Evolutionary conservation across 2,329 filamentous ascomycete genomes (phyloP).

Genomic region (Microdochium trichocladiopsis): DNA sequence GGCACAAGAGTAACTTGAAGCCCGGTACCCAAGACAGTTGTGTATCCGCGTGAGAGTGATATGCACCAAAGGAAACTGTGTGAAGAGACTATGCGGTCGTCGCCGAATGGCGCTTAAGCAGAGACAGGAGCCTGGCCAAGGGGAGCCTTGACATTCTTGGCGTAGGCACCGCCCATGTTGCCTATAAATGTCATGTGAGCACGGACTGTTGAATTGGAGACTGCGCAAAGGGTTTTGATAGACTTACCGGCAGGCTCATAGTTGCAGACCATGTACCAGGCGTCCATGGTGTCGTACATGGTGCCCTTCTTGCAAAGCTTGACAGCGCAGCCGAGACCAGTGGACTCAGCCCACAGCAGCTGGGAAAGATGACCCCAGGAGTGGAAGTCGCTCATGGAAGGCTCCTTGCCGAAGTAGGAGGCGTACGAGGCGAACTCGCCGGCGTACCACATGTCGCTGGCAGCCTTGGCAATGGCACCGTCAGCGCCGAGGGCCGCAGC

Average conservation of each 20-base stretch:
- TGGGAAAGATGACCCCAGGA: slow-evolving; percentile 71
- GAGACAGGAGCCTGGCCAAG: slow-evolving; percentile 22
- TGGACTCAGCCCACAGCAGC: slow-evolving; percentile 62
- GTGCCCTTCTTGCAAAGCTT: slow-evolving; percentile 44
- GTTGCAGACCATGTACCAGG: slow-evolving; percentile 85
- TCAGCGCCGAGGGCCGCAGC: slow-evolving; percentile 37
- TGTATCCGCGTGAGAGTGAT: neutral
- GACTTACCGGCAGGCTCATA: slow-evolving; percentile 66
- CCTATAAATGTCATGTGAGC: slow-evolving; percentile 23
- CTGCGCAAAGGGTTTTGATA: neutral
- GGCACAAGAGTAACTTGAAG: neutral
- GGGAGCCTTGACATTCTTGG: slow-evolving; percentile 38
- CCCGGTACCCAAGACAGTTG: neutral
- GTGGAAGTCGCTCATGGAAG: slow-evolving; percentile 56
- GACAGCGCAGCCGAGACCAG: slow-evolving; percentile 55
- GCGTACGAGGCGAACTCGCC: slow-evolving; percentile 56
- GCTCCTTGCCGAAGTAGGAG: slow-evolving; percentile 51
- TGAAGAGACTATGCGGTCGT: neutral
- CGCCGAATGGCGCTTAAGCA: slow-evolving; percentile 3
- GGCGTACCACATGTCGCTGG: slow-evolving; percentile 87
- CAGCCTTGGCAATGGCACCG: slow-evolving; percentile 56
- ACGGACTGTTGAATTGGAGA: neutral
- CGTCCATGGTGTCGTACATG: slow-evolving; percentile 37
- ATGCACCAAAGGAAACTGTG: neutral
- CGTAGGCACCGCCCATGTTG: slow-evolving; percentile 45